Evolutionary conservation across 148 eudicot species (phyloP), one percentile per base, ranked within the genome.

Genomic region (Silene uniflora): DNA sequence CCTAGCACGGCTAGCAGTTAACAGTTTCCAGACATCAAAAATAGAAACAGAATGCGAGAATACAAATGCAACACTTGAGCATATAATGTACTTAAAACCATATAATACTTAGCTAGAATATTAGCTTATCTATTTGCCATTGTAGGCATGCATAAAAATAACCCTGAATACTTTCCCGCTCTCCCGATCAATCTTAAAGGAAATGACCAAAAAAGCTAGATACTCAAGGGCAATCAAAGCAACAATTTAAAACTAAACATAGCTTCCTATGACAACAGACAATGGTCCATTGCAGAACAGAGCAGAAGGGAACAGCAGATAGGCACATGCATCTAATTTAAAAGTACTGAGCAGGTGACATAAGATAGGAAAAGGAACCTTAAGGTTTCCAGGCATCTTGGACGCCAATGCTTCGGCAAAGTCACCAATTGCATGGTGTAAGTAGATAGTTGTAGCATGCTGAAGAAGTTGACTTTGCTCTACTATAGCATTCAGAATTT

Each of bases 401-500:
- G 97, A 89, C 56, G 98, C 97, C 75, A 95, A 81, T 18, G 87
- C 98, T 82, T 95, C 97, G 10, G 97, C 98, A 84, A 92, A 95
- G 81, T 95, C 98, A 72, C 87, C 96, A 71, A 92, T 95, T 35
- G 98, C 97, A 80, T 95, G 97, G 80, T 95, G 97, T 44, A 95
- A 76, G 73, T 95, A 95, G 81, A 95, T 89, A 13, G 98, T 95
- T 14, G 98, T 95, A 62, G 97, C 88, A 87, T 95, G 98, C 82
- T 95, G 97, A 71, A 95, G 98, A 76, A 95, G 89, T 82, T 87
- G 90, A 81, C 87, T 90, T 82, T 95, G 98, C 83, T 95, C 96
- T 47, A 80, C 72, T 60, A 92, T 81, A 62, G 97, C 97, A 67
- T 83, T 58, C 87, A 95, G 79, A 70, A 95, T 49, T 62, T 95